A percentile compares a stretch with the other conserved stretches of the same genome.
phyloP scores from a whole-genome alignment of 208 protist genomes.

The Wallacemonas sp. region DNA sequence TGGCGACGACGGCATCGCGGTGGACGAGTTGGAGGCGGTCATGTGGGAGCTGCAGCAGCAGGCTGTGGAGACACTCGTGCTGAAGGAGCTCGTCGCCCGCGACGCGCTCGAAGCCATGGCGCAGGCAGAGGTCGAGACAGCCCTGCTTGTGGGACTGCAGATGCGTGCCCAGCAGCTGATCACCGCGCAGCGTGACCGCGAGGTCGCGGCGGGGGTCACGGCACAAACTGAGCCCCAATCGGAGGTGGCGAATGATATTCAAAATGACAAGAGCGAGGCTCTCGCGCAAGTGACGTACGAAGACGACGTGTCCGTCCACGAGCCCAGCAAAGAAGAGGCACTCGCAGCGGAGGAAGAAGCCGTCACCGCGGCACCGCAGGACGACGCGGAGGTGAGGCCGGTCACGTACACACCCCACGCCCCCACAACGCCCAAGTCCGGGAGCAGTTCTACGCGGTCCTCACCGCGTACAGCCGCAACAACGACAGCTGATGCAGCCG shows the following conservation, averaged over 20 bases:
- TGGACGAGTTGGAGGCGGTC: background rate
- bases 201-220: background rate
- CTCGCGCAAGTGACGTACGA: too few relatives aligned
- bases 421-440: background rate
- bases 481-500: background rate
- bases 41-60: too few relatives aligned
- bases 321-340: too few relatives aligned
- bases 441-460: background rate
- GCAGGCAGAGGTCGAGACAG: background rate
- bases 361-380: too few relatives aligned
- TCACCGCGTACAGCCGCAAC: background rate
- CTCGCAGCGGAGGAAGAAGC: too few relatives aligned
- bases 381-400: too few relatives aligned
- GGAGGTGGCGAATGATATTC: too few relatives aligned
- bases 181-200: background rate
- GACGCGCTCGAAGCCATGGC: conserved; percentile 7
- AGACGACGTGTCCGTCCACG: too few relatives aligned
- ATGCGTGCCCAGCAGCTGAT: too few relatives aligned
- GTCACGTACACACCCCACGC: background rate
- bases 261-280: too few relatives aligned
- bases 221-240: too few relatives aligned
- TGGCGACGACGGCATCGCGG: background rate
- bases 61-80: background rate
- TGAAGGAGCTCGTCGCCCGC: conserved; percentile 7
- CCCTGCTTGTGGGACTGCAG: background rate